A percentile compares a stretch with the other conserved stretches of the same genome.
Evolutionary conservation across 495 filamentous ascomycete species (phyloP).

Genomic region (Aspergillus conjunctus): DNA sequence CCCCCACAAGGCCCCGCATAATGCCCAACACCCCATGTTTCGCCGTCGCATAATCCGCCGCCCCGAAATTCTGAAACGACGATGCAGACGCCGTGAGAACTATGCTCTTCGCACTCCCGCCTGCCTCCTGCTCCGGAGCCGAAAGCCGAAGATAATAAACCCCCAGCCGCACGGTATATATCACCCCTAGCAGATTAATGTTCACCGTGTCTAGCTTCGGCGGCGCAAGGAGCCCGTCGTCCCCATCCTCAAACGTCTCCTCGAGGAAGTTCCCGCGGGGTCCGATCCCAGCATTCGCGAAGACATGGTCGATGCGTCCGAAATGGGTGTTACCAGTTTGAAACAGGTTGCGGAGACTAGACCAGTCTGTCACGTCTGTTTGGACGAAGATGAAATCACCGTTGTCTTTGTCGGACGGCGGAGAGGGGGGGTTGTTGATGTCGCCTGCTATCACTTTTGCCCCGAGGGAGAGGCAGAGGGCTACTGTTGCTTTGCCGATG

Average conservation of each 20-base stretch:
- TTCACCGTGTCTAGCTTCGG: conserved; percentile 42
- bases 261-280: conserved; percentile 42
- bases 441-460: conserved; percentile 50
- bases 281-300: conserved; percentile 52
- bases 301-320: conserved; percentile 52
- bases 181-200: conserved; percentile 45
- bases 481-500: conserved; percentile 50
- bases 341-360: conserved; percentile 43
- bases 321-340: conserved; percentile 36
- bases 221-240: conserved; percentile 41
- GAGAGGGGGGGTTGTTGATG: conserved; percentile 29
- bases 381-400: conserved; percentile 30
- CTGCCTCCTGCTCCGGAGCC: conserved; percentile 6
- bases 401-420: neutral
- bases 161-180: conserved; percentile 44
- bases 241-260: conserved; percentile 38
- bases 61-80: conserved; percentile 41
- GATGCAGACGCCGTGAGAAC: conserved; percentile 42
- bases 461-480: conserved; percentile 47
- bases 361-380: conserved; percentile 47
- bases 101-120: conserved; percentile 29
- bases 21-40: conserved; percentile 47
- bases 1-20: conserved; percentile 30
- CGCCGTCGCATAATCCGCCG: conserved; percentile 39
- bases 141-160: conserved; percentile 33